Base-by-base conservation (phyloP, 2,329 filamentous ascomycete genomes). In the Microsporum audouinii region DNA sequence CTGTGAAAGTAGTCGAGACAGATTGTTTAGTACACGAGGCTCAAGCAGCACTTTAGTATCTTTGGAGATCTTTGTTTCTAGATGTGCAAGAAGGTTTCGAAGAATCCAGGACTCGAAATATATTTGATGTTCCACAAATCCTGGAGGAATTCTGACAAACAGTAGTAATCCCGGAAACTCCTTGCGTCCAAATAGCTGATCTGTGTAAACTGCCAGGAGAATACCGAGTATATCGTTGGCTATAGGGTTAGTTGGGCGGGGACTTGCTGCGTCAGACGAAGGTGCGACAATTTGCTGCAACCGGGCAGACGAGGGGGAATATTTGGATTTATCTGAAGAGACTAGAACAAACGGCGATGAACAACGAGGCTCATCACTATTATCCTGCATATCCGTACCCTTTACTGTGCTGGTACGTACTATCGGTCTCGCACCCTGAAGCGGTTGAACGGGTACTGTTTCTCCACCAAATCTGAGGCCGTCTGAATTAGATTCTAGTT, bases 21-120 rank as follows among this genome's bases (percentile, higher is more conserved):
- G 79, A 66, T 99, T 99, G 2, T 88, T 92, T 57, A 99, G 78
- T 0, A 95, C 83, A 63, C 87, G 85, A 0, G 94, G 89, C 70
- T 97, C 91, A 61, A 84, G 83, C 1, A 97, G 79, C 0, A 87
- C 76, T 60, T 86, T 84, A 68, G 88, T 84, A 65, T 91, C 83
- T 1, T 87, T 75, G 63, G 89, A 84, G 6, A 97, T 80, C 27
- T 84, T 80, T 61, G 82, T 88, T 38, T 83, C 83, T 14, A 96
- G 76, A 34, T 88, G 84, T 2, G 84, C 81, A 53, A 96, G 82
- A 0, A 88, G 85, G 65, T 87, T 87, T 33, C 86, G 84, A 23
- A 97, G 77, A 2, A 97, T 78, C 70, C 91, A 96, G 0, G 94
- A 95, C 70, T 95, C 90, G 66, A 99, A 96, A 71, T 91, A 95